Percentiles rank a stretch among this genome's conserved stretches.
Conservation (phyloP, 805 yeast genomes). For the Schwanniomyces sp. region DNA sequence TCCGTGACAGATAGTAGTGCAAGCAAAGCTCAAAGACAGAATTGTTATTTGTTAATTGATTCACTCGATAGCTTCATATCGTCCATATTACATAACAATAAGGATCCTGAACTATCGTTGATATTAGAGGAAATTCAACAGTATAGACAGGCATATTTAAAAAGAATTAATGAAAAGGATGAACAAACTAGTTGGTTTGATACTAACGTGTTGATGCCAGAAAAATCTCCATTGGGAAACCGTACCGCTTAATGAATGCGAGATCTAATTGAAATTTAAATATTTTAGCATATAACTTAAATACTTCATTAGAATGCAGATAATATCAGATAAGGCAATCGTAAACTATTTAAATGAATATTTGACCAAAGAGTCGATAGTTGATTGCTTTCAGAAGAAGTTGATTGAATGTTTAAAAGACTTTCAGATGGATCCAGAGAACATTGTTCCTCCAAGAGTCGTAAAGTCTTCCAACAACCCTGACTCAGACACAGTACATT, state of each 20-base stretch:
- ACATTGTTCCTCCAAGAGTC: constrained; percentile 54
- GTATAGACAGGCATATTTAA: constrained; percentile 7
- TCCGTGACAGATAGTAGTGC: constrained; percentile 9
- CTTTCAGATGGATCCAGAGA: constrained; percentile 43
- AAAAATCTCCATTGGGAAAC: not conserved
- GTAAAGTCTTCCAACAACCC: constrained; percentile 38
- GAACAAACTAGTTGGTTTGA: not conserved
- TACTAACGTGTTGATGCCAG: not conserved
- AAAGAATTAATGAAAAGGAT: constrained; percentile 6
- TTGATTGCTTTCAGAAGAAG: constrained; percentile 31
- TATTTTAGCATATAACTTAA: not conserved
- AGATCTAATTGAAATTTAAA: not conserved
- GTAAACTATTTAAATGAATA: constrained; percentile 23
- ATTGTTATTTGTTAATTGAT: constrained; percentile 14
- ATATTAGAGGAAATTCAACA: constrained; percentile 8
- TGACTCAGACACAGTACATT: constrained; percentile 43
- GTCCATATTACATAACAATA: constrained; percentile 6
- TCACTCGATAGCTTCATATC: constrained; percentile 12
- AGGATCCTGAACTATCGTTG: constrained; percentile 5
- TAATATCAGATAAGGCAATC: constrained; percentile 29
- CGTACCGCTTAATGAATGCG: not conserved
- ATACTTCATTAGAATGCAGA: constrained; percentile 18
- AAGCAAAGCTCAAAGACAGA: constrained; percentile 32
- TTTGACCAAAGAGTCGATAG: constrained; percentile 23
- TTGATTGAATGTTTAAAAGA: constrained; percentile 37